phyloP scores from a whole-genome alignment of 208 protist species.

The Naegleria fowleri region DNA sequence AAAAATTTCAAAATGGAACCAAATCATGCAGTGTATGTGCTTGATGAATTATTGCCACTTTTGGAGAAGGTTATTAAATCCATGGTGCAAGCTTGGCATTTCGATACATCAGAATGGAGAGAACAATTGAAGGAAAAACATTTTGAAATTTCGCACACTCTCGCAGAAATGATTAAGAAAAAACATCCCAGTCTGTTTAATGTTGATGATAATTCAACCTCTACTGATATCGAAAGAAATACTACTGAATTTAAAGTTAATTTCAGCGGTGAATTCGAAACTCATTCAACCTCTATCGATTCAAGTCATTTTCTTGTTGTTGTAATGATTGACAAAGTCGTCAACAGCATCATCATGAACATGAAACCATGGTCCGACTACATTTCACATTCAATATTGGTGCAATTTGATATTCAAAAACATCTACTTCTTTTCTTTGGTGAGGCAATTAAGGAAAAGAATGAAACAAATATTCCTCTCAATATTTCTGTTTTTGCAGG shows the following conservation, averaged over 20 bases:
- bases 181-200: background rate
- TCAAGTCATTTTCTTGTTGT: too few species aligned
- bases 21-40: background rate
- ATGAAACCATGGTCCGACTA: background rate
- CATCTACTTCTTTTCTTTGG: background rate
- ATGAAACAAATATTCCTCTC: background rate
- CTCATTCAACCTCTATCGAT: too few species aligned
- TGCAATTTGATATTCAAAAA: background rate
- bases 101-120: background rate
- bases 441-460: background rate
- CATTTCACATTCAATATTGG: background rate
- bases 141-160: background rate
- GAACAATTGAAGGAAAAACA: background rate
- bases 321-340: too few species aligned
- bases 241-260: too few species aligned
- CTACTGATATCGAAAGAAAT: too few species aligned
- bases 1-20: background rate
- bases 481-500: background rate
- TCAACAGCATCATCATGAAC: too few species aligned
- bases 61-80: background rate
- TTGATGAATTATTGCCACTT: too few species aligned
- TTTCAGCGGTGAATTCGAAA: too few species aligned
- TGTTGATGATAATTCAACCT: too few species aligned
- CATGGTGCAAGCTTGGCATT: background rate
- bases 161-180: background rate